Conservation (phyloP, 1,284 basidiomycete species). For the Rhizoctonia solani region DNA sequence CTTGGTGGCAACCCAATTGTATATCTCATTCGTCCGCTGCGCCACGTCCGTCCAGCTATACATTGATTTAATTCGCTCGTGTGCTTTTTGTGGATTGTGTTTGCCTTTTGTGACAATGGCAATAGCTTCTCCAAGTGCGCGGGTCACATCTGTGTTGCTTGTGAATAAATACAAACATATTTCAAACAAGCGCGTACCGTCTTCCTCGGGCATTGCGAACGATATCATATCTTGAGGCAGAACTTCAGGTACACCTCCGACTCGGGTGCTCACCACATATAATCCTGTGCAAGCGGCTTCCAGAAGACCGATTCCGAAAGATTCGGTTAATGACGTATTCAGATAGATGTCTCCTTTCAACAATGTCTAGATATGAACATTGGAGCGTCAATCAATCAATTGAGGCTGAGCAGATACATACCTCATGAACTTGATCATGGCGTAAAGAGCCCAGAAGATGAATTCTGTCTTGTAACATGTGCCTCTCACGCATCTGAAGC, state of each 20-base stretch:
- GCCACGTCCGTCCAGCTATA: slow-evolving; percentile 90
- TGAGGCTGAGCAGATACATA: slow-evolving; percentile 43
- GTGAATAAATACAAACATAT: neutral
- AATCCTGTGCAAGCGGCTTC: slow-evolving; percentile 95
- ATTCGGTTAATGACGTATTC: slow-evolving; percentile 94
- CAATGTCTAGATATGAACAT: slow-evolving; percentile 67
- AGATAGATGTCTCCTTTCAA: slow-evolving; percentile 87
- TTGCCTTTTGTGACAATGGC: slow-evolving; percentile 64
- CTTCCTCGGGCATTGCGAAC: slow-evolving; percentile 88
- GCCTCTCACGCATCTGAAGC: slow-evolving; percentile 93
- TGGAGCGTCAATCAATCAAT: neutral
- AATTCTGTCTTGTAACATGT: slow-evolving; percentile 88
- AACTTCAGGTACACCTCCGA: slow-evolving; percentile 96
- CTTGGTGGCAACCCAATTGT: slow-evolving; percentile 65
- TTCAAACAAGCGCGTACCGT: slow-evolving; percentile 51
- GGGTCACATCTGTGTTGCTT: slow-evolving; percentile 71
- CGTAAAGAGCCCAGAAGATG: slow-evolving; percentile 82
- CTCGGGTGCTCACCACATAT: slow-evolving; percentile 91
- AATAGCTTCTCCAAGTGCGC: slow-evolving; percentile 82
- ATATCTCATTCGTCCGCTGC: slow-evolving; percentile 81
- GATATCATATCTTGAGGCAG: slow-evolving; percentile 92
- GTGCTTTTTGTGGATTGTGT: slow-evolving; percentile 81
- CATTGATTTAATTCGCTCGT: slow-evolving; percentile 76
- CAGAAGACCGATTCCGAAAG: slow-evolving; percentile 94
- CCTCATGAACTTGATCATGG: slow-evolving; percentile 81